Percentiles rank a stretch among this genome's conserved stretches.
phyloP scores from a whole-genome alignment of 169 alveolate species.

The Plasmodium gaboni region DNA sequence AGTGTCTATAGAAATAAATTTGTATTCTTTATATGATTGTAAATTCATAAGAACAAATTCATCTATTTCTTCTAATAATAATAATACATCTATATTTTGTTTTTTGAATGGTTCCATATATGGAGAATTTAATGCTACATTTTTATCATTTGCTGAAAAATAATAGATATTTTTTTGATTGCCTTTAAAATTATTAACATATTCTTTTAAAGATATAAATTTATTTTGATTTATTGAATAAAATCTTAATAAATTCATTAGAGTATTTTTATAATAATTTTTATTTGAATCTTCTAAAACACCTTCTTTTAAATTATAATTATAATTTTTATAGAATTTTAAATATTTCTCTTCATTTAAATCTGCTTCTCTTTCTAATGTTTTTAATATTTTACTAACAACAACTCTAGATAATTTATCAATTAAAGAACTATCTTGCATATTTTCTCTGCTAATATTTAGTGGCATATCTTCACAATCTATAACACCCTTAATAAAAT shows the following conservation, averaged over 20 bases:
- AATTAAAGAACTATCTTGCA: constrained; percentile 93
- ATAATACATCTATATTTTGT: constrained; percentile 86
- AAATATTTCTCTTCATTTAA: constrained; percentile 87
- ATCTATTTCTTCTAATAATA: constrained; percentile 91
- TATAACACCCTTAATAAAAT: constrained; percentile 97
- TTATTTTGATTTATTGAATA: constrained; percentile 79
- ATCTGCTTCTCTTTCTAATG: constrained; percentile 92
- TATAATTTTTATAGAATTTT: constrained; percentile 88
- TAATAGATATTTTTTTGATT: constrained; percentile 90
- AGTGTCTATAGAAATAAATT: constrained; percentile 82
- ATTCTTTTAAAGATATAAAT: constrained; percentile 82
- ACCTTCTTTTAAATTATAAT: constrained; percentile 90
- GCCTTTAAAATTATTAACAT: constrained; percentile 82
- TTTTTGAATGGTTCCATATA: constrained; percentile 91
- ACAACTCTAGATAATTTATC: constrained; percentile 92
- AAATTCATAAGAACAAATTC: constrained; percentile 90
- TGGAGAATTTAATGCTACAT: constrained; percentile 91
- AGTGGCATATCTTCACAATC: constrained; percentile 98
- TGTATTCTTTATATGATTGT: constrained; percentile 82
- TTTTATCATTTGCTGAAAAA: constrained; percentile 86
- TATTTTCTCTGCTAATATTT: constrained; percentile 96
- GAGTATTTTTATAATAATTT: constrained; percentile 78
- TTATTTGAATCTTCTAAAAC: constrained; percentile 85
- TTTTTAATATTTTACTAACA: constrained; percentile 92
- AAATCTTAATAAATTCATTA: constrained; percentile 77